Base-by-base conservation (phyloP, 2,329 filamentous ascomycete genomes). In the Fusarium hostae region DNA sequence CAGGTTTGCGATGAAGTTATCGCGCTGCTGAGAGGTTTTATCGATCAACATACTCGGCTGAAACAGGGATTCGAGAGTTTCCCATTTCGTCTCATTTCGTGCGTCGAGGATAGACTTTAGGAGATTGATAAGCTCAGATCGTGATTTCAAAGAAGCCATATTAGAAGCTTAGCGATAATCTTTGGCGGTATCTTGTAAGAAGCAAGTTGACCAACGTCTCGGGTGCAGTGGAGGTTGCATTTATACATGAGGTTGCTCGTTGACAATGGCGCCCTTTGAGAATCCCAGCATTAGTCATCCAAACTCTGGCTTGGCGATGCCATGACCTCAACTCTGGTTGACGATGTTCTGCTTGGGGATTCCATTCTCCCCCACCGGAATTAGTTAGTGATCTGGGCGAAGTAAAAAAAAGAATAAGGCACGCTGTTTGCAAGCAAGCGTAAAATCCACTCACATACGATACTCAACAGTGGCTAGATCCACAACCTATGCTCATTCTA, bases 101-200 rank as follows among this genome's bases (percentile, higher is more conserved):
- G n/a, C 57, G 1, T 39, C 9, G 3, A 73, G 3, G 4, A 73
- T 62, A 1, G n/a, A 16, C 9, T 50, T 15, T 0, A 73, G 50
- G 2, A 15, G 3, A 0, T 32, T 6, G 5, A 48, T 5, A 3
- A 73, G 35, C 6, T 61, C 32, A 1, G n/a, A 16, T 2, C 43
- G 48, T 0, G 47, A 43, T 9, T 34, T 28, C 1, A 18, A 20
- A 7, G 9, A 18, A 3, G 2, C 0, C 63, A 67, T 70, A 12
- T 5, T 54, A 9, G 1, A 13, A 5, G 0, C 9, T 2, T 4
- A 2, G 3, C 4, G 5, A 1, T 1, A 16, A 9, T 2, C 5
- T 30, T 9, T 39, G 0, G 4, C 18, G 1, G 2, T 24, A 0
- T 1, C 2, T 20, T 32, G 37, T 12, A 24, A 9, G 11, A 44